Evolutionary conservation across 78 protist genomes (phyloP), one percentile per base, ranked within the genome.

Genomic region (Dictyostelium brefeldianum): DNA sequence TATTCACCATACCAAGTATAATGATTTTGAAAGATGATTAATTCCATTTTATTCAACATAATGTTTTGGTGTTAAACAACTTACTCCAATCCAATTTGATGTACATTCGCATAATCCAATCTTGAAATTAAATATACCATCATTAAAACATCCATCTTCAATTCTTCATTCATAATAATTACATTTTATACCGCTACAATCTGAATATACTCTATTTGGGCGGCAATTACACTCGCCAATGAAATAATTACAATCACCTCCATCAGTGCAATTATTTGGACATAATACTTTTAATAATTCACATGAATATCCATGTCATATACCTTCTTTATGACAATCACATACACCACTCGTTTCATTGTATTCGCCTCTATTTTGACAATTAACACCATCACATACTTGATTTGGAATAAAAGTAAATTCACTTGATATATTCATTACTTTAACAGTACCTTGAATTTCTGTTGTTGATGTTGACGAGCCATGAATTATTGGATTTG

Each of bases 111-210:
- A 36, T 36, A 3, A 3, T 2, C 43, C 43, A 36, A 36, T 36
- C 2, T 1, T 36, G 43, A 36, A 36, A 36, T 36, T 2, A 36
- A 1, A 36, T 36, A 36, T 36, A 36, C 43, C 43, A 36, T 36
- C 43, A 36, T 36, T 36, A 36, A 3, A 36, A 36, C 43, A 36
- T 36, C 43, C 43, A 36, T 36, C 12, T 6, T 20, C 8, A 1
- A 6, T 10, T 59, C 69, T 22, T 22, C 36, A 59, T 59, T 59
- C 69, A 59, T 22, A 36, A 36, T 25, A 1, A 25, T 62, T 59
- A 59, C 69, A 59, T 59, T 22, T 10, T 59, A 2, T 59, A 59
- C 69, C 69, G n/a, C 69, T 59, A n/a, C 69, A 59, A 59, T 59
- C 69, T 22, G n/a, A 10, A 14, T n/a, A 59, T 59, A 59, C 25